A percentile compares a stretch with the other conserved stretches of the same genome.
Evolutionary conservation across 169 alveolate genomes (phyloP).

Genomic region (Theileria orientalis): DNA sequence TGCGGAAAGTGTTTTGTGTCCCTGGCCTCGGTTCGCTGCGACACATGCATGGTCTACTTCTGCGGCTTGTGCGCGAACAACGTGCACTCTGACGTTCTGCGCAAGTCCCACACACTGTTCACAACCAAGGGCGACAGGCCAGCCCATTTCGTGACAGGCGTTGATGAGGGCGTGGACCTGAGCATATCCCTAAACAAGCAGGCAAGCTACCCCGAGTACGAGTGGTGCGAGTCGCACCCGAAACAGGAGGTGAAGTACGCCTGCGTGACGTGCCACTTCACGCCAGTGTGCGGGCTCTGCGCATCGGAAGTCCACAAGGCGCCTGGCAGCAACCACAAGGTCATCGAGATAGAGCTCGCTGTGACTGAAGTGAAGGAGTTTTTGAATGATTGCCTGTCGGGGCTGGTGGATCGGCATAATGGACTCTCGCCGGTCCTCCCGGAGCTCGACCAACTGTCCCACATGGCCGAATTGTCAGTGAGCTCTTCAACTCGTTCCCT

Average conservation of each 20-base stretch:
- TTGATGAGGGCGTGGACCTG: neutral
- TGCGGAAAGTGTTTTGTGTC: conserved; percentile 47
- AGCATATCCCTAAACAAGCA: conserved; percentile 1
- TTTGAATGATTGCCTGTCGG: conserved; percentile 42
- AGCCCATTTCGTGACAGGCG: neutral
- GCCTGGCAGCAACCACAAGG: conserved; percentile 8
- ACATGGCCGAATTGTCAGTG: conserved; percentile 18
- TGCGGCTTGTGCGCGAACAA: conserved; percentile 47
- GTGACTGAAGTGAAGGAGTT: conserved; percentile 53
- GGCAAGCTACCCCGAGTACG: conserved; percentile 9
- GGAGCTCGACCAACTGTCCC: conserved; percentile 39
- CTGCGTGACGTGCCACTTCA: conserved; percentile 43
- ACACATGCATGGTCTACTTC: conserved; percentile 36
- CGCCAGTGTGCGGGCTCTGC: conserved; percentile 46
- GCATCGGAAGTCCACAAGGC: conserved; percentile 26
- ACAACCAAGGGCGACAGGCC: conserved; percentile 16
- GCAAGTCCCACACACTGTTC: conserved; percentile 21
- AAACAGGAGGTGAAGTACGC: conserved; percentile 13
- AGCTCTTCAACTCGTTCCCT: conserved; percentile 41
- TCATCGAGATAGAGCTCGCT: conserved; percentile 42
- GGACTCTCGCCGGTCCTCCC: conserved; percentile 48
- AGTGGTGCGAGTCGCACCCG: conserved; percentile 29
- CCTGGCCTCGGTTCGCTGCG: conserved; percentile 50
- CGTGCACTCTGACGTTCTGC: conserved; percentile 32
- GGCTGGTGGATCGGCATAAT: conserved; percentile 49